Conservation (phyloP, 2,329 filamentous ascomycete genomes). For the Lizonia empirigonia region DNA sequence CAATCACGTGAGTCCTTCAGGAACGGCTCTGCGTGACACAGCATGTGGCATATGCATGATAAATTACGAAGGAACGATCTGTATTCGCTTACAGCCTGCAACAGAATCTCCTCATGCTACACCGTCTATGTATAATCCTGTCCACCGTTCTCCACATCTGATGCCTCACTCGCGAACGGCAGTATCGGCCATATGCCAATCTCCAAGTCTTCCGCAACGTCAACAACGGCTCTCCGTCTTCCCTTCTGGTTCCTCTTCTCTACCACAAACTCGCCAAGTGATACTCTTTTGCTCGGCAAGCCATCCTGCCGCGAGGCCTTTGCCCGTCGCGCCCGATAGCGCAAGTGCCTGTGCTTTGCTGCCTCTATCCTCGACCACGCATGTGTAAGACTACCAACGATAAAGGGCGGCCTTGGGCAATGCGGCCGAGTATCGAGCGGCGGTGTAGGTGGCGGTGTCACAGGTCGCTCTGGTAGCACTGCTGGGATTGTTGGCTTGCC, state of each 20-base stretch:
- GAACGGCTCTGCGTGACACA: no score
- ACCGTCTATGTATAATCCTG: not conserved
- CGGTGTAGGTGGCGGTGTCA: not conserved
- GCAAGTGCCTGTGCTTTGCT: not conserved
- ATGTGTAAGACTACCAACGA: conserved; percentile 7
- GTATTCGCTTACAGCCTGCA: conserved; percentile 1
- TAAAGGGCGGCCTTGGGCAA: not conserved
- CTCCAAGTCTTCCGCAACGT: not conserved
- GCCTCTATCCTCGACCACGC: conserved; percentile 9
- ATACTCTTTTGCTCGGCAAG: not conserved
- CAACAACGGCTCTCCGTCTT: not conserved
- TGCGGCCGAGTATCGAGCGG: not conserved
- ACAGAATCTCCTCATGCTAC: not conserved
- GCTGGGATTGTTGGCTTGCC: not conserved
- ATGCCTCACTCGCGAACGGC: not conserved
- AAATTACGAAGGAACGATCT: no score
- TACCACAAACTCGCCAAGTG: conserved; percentile 6
- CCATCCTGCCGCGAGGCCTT: not conserved
- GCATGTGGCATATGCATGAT: no score
- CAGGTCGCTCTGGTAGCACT: not conserved
- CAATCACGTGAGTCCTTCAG: conserved; percentile 2
- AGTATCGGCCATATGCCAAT: not conserved
- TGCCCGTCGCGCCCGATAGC: not conserved
- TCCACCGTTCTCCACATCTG: not conserved
- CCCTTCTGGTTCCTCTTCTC: not conserved